Conservation (phyloP, 345 rosid species). For the Anastatica hierochuntica region DNA sequence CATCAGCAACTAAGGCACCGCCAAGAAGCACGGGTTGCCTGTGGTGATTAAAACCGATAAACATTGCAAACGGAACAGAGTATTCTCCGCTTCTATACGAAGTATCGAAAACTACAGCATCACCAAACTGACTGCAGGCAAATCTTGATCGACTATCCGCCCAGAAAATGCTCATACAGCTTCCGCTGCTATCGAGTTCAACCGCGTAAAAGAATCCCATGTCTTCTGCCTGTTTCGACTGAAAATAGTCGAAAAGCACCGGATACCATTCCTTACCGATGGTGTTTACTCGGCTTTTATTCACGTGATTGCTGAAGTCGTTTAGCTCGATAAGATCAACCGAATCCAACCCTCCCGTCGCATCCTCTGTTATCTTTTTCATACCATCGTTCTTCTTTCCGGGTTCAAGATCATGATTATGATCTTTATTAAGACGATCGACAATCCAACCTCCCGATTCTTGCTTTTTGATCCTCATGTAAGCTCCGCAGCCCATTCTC, state of each 20-base stretch:
- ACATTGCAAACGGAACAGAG: constrained; percentile 65
- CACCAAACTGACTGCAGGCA: constrained; percentile 78
- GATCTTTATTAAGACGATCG: constrained; percentile 68
- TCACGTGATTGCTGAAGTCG: constrained; percentile 15
- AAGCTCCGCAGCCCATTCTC: constrained; percentile 83
- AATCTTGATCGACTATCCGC: constrained; percentile 81
- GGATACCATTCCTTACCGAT: constrained; percentile 70
- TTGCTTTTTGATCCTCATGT: constrained; percentile 81
- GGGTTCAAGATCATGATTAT: constrained; percentile 58
- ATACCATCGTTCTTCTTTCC: constrained; percentile 37
- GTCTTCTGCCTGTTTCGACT: constrained; percentile 64
- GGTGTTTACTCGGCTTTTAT: constrained; percentile 32
- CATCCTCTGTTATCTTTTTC: constrained; percentile 46
- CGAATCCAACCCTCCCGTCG: constrained; percentile 39
- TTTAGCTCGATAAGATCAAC: constrained; percentile 35
- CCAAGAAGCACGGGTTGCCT: constrained; percentile 81
- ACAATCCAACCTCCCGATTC: constrained; percentile 71
- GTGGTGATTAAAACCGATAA: constrained; percentile 80
- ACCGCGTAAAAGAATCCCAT: constrained; percentile 71
- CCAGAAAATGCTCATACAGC: constrained; percentile 70
- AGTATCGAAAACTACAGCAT: constrained; percentile 62
- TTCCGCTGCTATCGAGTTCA: constrained; percentile 49
- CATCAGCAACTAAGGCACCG: constrained; percentile 65
- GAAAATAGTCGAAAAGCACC: constrained; percentile 59
- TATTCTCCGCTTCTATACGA: constrained; percentile 52